phyloP scores from a whole-genome alignment of 164 flowering plant genomes.

The Kingdonia uniflora region DNA sequence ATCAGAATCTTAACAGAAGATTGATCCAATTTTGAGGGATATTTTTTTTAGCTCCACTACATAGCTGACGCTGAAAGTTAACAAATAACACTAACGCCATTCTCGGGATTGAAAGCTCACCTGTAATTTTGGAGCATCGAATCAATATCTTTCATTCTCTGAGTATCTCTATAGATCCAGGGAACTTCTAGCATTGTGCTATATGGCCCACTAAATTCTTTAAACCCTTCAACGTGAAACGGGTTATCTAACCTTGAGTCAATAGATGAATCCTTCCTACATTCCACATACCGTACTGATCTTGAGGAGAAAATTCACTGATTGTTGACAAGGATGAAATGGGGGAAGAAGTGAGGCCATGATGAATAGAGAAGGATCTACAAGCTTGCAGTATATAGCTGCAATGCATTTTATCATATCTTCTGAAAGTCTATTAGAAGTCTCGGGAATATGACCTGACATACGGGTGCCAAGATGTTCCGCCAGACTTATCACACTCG shows the following conservation, averaged over 20 bases:
- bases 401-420: conserved; percentile 77
- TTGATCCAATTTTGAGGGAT: no score
- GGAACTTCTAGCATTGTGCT: conserved; percentile 87
- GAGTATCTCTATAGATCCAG: conserved; percentile 51
- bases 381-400: conserved; percentile 62
- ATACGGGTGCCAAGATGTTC: conserved; percentile 55
- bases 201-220: conserved; percentile 88
- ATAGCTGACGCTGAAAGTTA: no score
- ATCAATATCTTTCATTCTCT: conserved; percentile 54
- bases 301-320: conserved; percentile 66
- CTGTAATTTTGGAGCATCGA: conserved; percentile 60
- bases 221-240: conserved; percentile 62
- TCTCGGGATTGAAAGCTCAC: no score
- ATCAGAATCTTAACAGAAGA: no score
- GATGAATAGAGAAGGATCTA: conserved; percentile 51
- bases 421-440: conserved; percentile 72
- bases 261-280: conserved; percentile 60
- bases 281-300: conserved; percentile 68
- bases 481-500: conserved; percentile 41
- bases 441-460: conserved; percentile 39
- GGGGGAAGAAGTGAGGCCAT: conserved; percentile 67
- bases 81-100: no score
- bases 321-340: conserved; percentile 61
- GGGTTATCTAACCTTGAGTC: conserved; percentile 72
- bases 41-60: no score